Evolutionary conservation across 306 rosid genomes (phyloP).

Genomic region (Phaseolus lunatus): DNA sequence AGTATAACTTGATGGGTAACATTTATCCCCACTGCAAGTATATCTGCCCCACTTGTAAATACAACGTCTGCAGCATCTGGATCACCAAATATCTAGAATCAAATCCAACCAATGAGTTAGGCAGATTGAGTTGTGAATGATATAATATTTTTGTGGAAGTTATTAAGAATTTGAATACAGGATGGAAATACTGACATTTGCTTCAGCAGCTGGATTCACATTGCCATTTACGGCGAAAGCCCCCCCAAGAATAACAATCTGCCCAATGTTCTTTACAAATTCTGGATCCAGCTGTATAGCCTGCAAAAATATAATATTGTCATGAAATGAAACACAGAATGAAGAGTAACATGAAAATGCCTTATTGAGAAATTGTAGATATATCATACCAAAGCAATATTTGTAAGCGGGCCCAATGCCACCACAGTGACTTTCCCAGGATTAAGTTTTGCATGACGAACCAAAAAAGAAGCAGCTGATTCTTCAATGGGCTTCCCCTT

Average conservation of each 20-base stretch:
- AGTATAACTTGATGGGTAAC: slow-evolving; percentile 89
- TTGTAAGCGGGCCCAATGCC: slow-evolving; percentile 95
- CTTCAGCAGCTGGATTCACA: slow-evolving; percentile 96
- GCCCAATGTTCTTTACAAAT: slow-evolving; percentile 70
- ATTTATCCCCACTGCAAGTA: slow-evolving; percentile 84
- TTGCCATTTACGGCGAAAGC: slow-evolving; percentile 91
- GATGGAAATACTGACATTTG: slow-evolving; percentile 65
- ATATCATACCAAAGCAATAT: slow-evolving; percentile 79
- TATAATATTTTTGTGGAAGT: slow-evolving; percentile 4
- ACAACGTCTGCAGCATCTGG: slow-evolving; percentile 97
- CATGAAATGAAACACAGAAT: slow-evolving; percentile 33
- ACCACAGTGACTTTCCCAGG: slow-evolving; percentile 86
- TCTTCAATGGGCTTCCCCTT: slow-evolving; percentile 75
- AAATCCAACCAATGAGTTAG: slow-evolving; percentile 38
- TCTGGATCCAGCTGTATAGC: slow-evolving; percentile 85
- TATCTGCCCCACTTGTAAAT: slow-evolving; percentile 83
- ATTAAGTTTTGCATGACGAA: slow-evolving; percentile 74
- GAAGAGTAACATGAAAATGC: slow-evolving; percentile 5
- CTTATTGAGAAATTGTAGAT: slow-evolving; percentile 37
- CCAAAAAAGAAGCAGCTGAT: slow-evolving; percentile 75
- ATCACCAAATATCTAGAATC: slow-evolving; percentile 81
- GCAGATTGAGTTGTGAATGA: slow-evolving; percentile 12
- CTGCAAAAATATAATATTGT: slow-evolving; percentile 48
- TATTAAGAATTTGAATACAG: slow-evolving; percentile 17
- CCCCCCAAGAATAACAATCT: slow-evolving; percentile 90